Evolutionary conservation across 805 yeast genomes (phyloP).

Genomic region (Candida odintsovae): DNA sequence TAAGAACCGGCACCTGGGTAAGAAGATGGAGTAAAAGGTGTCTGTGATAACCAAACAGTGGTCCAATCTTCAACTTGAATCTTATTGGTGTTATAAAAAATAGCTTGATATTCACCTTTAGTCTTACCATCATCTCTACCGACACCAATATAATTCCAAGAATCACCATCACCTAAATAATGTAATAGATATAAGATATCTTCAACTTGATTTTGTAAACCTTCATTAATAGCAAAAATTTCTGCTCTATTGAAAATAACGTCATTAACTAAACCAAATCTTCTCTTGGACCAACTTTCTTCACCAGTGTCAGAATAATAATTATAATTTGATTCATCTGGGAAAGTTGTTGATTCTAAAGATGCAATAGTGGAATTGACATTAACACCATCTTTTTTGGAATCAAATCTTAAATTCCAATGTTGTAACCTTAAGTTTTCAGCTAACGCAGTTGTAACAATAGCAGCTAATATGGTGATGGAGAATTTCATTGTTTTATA

Average conservation of each 20-base stretch:
- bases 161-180: constrained; percentile 11
- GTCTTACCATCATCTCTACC: constrained; percentile 40
- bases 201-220: constrained; percentile 30
- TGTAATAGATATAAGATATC: constrained; percentile 28
- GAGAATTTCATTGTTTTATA: not conserved
- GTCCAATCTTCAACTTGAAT: constrained; percentile 29
- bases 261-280: constrained; percentile 30
- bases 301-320: constrained; percentile 26
- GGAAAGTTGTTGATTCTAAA: constrained; percentile 1
- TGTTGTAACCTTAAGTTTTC: constrained; percentile 4
- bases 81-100: constrained; percentile 28
- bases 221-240: constrained; percentile 35
- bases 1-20: constrained; percentile 35
- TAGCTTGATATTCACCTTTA: constrained; percentile 39
- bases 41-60: constrained; percentile 37
- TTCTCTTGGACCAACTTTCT: constrained; percentile 29
- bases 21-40: constrained; percentile 35
- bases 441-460: not conserved
- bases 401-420: constrained; percentile 17
- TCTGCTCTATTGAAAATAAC: constrained; percentile 29
- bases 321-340: constrained; percentile 7
- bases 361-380: constrained; percentile 4
- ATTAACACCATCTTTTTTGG: constrained; percentile 9
- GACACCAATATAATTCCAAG: constrained; percentile 33
- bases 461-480: not conserved